Percentiles rank a stretch among this genome's conserved stretches.
phyloP scores from a whole-genome alignment of 352 stramenopile genomes.

The Hyaloperonospora arabidopsidis region DNA sequence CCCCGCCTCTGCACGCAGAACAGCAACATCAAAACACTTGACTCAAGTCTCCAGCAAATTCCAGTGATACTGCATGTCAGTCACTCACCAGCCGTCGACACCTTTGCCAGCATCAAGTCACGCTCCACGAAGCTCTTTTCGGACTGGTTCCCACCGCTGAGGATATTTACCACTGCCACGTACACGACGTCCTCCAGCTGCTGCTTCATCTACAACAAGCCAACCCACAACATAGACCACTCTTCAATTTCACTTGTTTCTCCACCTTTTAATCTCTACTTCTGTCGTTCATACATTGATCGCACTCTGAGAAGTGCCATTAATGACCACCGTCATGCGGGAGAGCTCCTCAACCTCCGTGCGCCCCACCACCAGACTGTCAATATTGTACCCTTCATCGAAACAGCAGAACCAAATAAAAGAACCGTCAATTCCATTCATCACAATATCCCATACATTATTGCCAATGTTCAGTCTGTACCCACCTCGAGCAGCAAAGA shows the following conservation, averaged over 20 bases:
- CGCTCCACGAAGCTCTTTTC: conserved; percentile 82
- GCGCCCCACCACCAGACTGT: conserved; percentile 78
- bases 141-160: conserved; percentile 52
- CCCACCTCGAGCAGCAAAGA: conserved; percentile 68
- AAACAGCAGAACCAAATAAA: conserved; percentile 10
- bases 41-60: background rate
- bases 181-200: conserved; percentile 84
- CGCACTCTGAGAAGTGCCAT: conserved; percentile 70
- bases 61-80: background rate
- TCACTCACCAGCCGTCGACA: conserved; percentile 63
- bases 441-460: background rate
- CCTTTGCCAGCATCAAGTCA: conserved; percentile 84
- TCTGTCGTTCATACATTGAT: conserved; percentile 41
- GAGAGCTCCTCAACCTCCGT: conserved; percentile 82
- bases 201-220: conserved; percentile 66
- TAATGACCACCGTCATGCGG: conserved; percentile 81
- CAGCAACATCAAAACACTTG: conserved; percentile 8
- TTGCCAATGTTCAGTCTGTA: background rate
- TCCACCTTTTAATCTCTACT: background rate
- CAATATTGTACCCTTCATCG: conserved; percentile 76
- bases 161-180: conserved; percentile 79
- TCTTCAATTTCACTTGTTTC: conserved; percentile 3
- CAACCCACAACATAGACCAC: background rate
- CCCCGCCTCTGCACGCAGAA: conserved; percentile 35
- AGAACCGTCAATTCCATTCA: background rate